phyloP scores from a whole-genome alignment of 371 early-diverging fungal genomes.

The Syncephalastrum racemosum region DNA sequence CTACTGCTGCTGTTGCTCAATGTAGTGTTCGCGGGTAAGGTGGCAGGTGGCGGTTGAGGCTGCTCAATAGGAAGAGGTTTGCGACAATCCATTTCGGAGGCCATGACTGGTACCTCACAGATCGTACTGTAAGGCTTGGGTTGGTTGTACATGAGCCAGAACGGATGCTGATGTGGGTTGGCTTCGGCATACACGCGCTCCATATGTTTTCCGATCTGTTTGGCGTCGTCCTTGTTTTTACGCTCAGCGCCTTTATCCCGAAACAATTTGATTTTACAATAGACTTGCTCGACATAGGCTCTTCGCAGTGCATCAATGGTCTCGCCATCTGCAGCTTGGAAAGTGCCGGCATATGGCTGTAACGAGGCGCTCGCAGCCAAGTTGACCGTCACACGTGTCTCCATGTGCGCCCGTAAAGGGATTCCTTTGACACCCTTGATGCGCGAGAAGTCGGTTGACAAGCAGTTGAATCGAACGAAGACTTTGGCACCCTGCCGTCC shows the following conservation, averaged over 20 bases:
- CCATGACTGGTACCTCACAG: conserved; percentile 1
- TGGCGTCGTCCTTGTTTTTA: conserved; percentile 63
- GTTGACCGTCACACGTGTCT: conserved; percentile 12
- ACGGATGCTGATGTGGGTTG: conserved; percentile 15
- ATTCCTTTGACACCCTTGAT: conserved; percentile 88
- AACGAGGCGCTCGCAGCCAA: not conserved
- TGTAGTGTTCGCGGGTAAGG: not conserved
- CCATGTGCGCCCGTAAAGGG: conserved; percentile 57
- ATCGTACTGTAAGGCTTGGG: conserved; percentile 24
- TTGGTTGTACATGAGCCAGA: conserved; percentile 26
- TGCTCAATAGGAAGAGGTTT: not conserved
- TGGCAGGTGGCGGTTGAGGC: not conserved
- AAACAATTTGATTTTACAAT: conserved; percentile 72
- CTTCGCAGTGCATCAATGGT: conserved; percentile 5
- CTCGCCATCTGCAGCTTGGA: not conserved
- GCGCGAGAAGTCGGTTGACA: conserved; percentile 82
- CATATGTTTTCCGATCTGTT: conserved; percentile 55
- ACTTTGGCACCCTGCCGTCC: conserved; percentile 69
- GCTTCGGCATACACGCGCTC: conserved; percentile 45
- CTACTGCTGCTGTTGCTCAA: not conserved
- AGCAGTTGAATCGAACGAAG: conserved; percentile 72
- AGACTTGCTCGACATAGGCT: conserved; percentile 53
- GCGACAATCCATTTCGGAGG: conserved; percentile 1
- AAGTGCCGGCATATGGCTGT: conserved; percentile 4
- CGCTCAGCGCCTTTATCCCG: conserved; percentile 75